Evolutionary conservation across 306 rosid species (phyloP), one percentile per base, ranked within the genome.

Genomic region (Cicer chorassanicum): DNA sequence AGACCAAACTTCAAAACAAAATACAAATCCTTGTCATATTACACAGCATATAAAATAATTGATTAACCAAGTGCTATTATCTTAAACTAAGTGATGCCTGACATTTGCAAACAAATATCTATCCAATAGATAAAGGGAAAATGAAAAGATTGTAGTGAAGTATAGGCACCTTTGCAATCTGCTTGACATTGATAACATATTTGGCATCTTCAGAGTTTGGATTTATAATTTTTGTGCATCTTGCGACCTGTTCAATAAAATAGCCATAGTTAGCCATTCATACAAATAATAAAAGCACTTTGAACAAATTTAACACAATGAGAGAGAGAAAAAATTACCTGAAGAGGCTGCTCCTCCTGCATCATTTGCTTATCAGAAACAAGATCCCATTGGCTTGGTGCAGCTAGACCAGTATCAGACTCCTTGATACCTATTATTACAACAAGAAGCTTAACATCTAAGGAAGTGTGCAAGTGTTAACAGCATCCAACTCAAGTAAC

Each of bases 331-430:
- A 69, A 11, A 19, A 50, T 29, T 50, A 92, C 99, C 96, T 95
- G 99, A 78, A 95, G 98, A 57, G 99, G 99, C 80, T 95, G 98
- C 90, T 95, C 99, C 83, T 95, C 99, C 83, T 95, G 99, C 99
- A 95, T 95, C 99, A 95, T 92, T 65, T 95, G 99, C 89, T 95
- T 95, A 82, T 95, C 99, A 40, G 99, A 95, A 66, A 95, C 98
- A 78, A 92, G 99, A 89, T 95, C 99, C 97, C 98, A 95, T 79
- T 95, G 99, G 82, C 99, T 95, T 55, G 99, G 99, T 57, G 98
- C 99, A 77, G 98, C 99, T 77, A 95, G 78, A 36, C 99, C 99
- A 84, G 99, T 95, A 82, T 95, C 99, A 68, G 99, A 95, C 82
- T 95, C 99, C 85, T 95, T 95, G 67, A 95, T 95, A 65, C 99